Conservation (phyloP, 805 yeast species). For the Saccharomycopsis synnaedendra region DNA sequence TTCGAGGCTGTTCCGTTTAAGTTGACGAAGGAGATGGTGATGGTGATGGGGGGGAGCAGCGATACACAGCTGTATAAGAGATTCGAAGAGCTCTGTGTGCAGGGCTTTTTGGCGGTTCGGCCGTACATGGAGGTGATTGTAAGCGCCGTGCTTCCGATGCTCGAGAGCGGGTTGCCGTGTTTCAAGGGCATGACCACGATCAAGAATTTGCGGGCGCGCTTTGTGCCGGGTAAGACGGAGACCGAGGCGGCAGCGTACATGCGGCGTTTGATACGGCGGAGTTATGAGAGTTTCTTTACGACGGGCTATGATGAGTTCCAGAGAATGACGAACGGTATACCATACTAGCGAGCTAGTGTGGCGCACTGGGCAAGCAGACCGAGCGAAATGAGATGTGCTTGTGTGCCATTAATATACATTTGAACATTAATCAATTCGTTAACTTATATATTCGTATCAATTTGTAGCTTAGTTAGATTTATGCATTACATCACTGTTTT, state of each 20-base stretch:
- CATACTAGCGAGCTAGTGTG: constrained; percentile 37
- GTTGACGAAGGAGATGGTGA: constrained; percentile 90
- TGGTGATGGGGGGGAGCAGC: constrained; percentile 86
- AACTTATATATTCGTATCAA: too few species aligned
- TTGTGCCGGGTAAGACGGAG: constrained; percentile 71
- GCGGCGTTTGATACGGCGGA: constrained; percentile 63
- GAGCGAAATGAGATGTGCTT: too few species aligned
- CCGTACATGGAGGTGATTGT: constrained; percentile 81
- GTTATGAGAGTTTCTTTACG: constrained; percentile 81
- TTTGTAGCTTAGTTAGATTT: too few species aligned
- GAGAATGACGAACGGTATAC: constrained; percentile 91
- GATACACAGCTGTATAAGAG: constrained; percentile 80
- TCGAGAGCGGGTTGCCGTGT: constrained; percentile 92
- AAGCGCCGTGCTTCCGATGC: constrained; percentile 83
- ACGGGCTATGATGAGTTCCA: constrained; percentile 98
- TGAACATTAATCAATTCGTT: too few species aligned
- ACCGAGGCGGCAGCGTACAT: constrained; percentile 75
- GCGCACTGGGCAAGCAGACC: too few species aligned
- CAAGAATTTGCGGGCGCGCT: constrained; percentile 62
- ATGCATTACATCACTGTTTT: too few species aligned
- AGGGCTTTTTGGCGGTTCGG: constrained; percentile 80
- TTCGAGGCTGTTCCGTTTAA: constrained; percentile 98
- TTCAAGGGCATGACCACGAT: constrained; percentile 79
- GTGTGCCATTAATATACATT: too few species aligned
- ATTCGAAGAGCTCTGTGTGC: constrained; percentile 93